A percentile compares a stretch with the other conserved stretches of the same genome.
Conservation (phyloP, 345 rosid species). For the Corymbia maculata region DNA sequence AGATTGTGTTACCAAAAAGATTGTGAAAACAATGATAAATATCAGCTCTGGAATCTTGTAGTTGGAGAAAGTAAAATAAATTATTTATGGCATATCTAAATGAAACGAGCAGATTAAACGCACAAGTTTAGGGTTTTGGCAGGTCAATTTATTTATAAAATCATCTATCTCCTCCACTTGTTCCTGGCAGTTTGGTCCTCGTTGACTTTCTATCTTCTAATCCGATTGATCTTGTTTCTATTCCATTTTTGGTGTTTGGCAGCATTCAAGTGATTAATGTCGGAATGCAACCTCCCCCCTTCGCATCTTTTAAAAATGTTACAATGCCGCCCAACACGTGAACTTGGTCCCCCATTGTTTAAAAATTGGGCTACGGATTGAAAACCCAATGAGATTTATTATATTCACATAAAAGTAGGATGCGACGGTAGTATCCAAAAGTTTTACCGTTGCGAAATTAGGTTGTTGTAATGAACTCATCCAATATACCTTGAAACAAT, state of each 20-base stretch:
- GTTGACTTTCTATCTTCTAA: not conserved
- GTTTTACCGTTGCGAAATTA: not conserved
- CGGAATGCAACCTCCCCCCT: not conserved
- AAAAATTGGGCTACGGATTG: not conserved
- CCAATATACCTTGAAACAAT: not conserved
- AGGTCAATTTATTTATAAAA: not conserved
- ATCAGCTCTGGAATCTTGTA: not conserved
- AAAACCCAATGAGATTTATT: not conserved
- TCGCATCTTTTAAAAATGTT: not conserved
- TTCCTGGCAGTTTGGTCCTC: not conserved
- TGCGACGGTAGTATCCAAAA: not conserved
- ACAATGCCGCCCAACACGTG: not conserved
- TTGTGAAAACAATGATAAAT: not conserved
- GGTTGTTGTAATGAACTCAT: not conserved
- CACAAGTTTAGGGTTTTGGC: not conserved
- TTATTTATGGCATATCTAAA: not conserved
- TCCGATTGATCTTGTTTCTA: not conserved
- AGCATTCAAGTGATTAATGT: not conserved
- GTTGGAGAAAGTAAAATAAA: not conserved
- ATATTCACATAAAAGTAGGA: not conserved
- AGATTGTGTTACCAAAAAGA: not conserved
- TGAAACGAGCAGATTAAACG: not conserved
- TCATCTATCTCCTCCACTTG: not conserved
- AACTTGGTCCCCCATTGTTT: not conserved
- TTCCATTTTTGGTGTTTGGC: not conserved